Evolutionary conservation across 176 grass and related monocot species (phyloP).

Genomic region (Puccinellia tenuiflora): DNA sequence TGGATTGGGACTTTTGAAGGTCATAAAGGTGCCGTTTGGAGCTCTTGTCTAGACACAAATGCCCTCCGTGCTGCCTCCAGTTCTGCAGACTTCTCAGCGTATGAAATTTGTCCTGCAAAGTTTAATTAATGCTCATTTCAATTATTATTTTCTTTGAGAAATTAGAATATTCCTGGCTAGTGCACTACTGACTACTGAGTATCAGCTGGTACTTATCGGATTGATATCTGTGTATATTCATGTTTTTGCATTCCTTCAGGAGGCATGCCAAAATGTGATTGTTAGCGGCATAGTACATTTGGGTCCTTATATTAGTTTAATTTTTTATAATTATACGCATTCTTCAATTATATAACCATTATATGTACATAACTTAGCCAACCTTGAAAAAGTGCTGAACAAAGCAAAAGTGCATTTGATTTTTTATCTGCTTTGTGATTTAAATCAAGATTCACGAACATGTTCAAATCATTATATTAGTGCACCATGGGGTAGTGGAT

Average conservation of each 20-base stretch:
- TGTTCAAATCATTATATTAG: background rate
- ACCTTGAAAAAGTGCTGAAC: background rate
- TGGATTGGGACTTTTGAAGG: constrained; percentile 99
- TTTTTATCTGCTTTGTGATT: constrained; percentile 4
- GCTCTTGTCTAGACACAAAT: constrained; percentile 88
- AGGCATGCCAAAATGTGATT: background rate
- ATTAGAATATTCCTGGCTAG: background rate
- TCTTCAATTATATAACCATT: background rate
- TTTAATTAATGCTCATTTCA: constrained; percentile 1
- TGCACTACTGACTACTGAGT: background rate
- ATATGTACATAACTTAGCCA: background rate
- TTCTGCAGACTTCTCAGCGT: constrained; percentile 97
- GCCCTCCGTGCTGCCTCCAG: constrained; percentile 79
- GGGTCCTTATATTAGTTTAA: background rate
- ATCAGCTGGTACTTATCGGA: background rate
- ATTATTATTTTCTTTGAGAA: background rate
- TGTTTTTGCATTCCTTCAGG: background rate
- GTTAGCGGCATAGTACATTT: background rate
- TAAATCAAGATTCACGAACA: background rate
- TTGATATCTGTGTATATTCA: background rate
- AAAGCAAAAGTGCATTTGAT: background rate
- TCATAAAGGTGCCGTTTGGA: constrained; percentile 99
- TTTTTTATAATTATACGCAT: background rate
- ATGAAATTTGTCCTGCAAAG: constrained; percentile 32
- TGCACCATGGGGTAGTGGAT: background rate